Evolutionary conservation across 1,284 basidiomycete genomes (phyloP), one percentile per base, ranked within the genome.

Genomic region (Pseudozyma thailandica): DNA sequence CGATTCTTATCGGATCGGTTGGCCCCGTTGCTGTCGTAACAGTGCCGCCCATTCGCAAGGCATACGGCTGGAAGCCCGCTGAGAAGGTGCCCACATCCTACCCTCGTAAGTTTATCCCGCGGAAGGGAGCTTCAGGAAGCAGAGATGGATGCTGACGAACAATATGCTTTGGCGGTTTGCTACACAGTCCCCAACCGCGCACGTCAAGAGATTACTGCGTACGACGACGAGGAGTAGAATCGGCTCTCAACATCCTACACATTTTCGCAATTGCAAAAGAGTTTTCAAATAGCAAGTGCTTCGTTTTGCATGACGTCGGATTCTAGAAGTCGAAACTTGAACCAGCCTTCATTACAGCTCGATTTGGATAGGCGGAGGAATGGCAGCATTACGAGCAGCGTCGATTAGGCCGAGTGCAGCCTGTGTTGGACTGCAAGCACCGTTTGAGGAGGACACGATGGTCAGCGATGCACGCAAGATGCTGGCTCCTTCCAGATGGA

Each of bases 41-140:
- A 44, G 88, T 96, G 12, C 93, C 94, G 12, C 89, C 91, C 7
- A 87, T 95, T 74, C 89, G 93, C 60, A 88, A 86, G 79, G 84
- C 87, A 13, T 83, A 77, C 56, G 94, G 94, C 33, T 94, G 90
- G 83, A 87, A 87, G 75, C 88, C 88, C 4, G 84, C 90, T 39
- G 91, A 92, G 81, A 86, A 87, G 41, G 87, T 93, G 51, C 94
- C 94, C 10, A 89, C 90, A 13, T 88, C 91, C 26, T 97, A 92
- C 84, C 94, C 94, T 75, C 82, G 94, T 96, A 30, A 50, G 48
- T 50, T 5, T 7, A 26, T 7, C 42, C 18, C 18, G 10, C 39
- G 33, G 5, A 35, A n/a, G n/a, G n/a, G 33, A 7, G 33, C 6
- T 35, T 16, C 33, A 6, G 33, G n/a, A 16, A 16, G 33, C 6